Evolutionary conservation across 495 filamentous ascomycete genomes (phyloP), one percentile per base, ranked within the genome.

Genomic region (Hypoxylon trugodes): DNA sequence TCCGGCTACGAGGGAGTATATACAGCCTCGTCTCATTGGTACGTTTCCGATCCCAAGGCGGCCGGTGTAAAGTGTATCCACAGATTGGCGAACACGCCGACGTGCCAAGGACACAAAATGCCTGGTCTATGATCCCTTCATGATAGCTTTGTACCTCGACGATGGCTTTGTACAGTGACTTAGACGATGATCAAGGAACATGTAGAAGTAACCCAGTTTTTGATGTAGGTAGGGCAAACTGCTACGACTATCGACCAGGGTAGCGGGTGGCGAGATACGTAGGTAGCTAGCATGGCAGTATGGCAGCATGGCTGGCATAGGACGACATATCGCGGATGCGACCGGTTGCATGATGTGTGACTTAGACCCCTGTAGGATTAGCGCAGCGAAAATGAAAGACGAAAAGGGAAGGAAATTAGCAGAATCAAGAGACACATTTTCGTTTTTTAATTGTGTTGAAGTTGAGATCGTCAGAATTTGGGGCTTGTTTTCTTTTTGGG

Each of bases 121-220:
- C 22, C 22, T 16, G n/a, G n/a, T n/a, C n/a, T n/a, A n/a, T n/a
- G n/a, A n/a, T n/a, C n/a, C n/a, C n/a, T n/a, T n/a, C n/a, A n/a
- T n/a, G n/a, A n/a, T n/a, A 26, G 28, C 22, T 12, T 24, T 33
- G 25, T 12, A 13, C 43, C 57, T 50, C 42, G 9, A 58, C 6
- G 40, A 47, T 28, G 22, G 47, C 16, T 26, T 67, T 67, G 64
- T 67, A 67, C 64, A 12, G 64, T 52, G 50, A 67, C 64, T 67
- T 67, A 19, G 35, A 24, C 10, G 52, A 54, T 38, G 40, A 47
- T 59, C 51, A 50, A 61, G 64, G 57, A 67, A 61, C 40, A 58
- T 61, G 26, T 38, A 16, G 25, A 55, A n/a, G 26, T 22, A 37
- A 22, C 9, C 26, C 16, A 42, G 28, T n/a, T 22, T 49, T 24